Base-by-base conservation (phyloP, 2,329 filamentous ascomycete species). In the Neopestalotiopsis clavispora region DNA sequence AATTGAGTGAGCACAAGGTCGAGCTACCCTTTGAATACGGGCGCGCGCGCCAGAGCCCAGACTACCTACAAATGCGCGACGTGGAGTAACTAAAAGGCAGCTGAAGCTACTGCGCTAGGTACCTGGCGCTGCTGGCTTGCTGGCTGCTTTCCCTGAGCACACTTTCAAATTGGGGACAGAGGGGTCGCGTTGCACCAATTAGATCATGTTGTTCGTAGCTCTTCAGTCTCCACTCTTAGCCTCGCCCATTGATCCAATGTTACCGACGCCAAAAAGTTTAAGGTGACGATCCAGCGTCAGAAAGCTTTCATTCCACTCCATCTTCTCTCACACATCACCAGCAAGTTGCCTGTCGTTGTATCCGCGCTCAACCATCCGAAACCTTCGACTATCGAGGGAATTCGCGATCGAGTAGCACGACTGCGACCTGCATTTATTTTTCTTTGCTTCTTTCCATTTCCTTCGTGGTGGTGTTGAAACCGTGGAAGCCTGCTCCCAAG, bases 161-260 rank as follows among this genome's bases (percentile, higher is more conserved):
- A 28, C 23, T 28, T 3, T 59, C 9, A 13, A 30, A 23, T 23
- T 17, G 23, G 23, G 57, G 28, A 14, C 17, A 23, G 49, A 23
- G 49, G 2, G 66, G 38, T 59, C 32, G 32, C 32, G 52, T 60
- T 28, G n/a, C 38, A 28, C 52, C 40, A 40, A 34, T 45, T 28
- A 20, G 28, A 59, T 38, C 52, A 60, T 61, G 58, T 60, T 13
- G 28, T 49, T 32, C 4, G 32, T 42, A 52, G 20, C n/a, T 65
- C n/a, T 28, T 28, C 32, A 6, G 42, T 34, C 62, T 40, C 62
- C 62, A 52, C 62, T 17, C 42, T 65, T 65, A 65, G 62, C 62
- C 62, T 65, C 62, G 62, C 20, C 20, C 20, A 12, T 38, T 28
- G 23, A 28, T 12, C 20, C 56, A 58, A 28, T n/a, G 57, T n/a